Base-by-base conservation (phyloP, 768 basidiomycete species). In the Butyriboletus loyo region DNA sequence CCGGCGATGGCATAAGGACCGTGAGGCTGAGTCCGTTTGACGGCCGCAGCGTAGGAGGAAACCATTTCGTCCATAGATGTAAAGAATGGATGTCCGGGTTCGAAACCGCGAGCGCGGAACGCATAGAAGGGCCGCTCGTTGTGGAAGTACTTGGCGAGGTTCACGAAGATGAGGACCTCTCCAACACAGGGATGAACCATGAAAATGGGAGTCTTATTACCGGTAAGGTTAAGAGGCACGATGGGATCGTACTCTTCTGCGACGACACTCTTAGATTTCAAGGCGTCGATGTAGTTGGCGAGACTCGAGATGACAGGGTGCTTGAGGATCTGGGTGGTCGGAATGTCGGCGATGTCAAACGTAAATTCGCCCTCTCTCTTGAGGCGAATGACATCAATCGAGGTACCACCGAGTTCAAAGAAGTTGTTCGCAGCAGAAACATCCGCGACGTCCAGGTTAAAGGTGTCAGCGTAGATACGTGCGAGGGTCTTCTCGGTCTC, bases 111-210 rank as follows among this genome's bases (percentile, higher is more conserved):
- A 10, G 75, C 74, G 21, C 74, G 73, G 35, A 76, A 61, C 2
- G 75, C 75, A 38, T 76, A 76, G 32, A 76, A 64, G 3, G 74
- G 73, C 0, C 75, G 67, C 27, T 75, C 72, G 10, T 73, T 68
- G 8, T 60, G 63, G 49, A 76, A 66, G 19, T 65, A 66, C 35
- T 71, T 72, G 4, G 75, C 73, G 14, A 76, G 66, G 50, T 73
- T 74, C 50, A 76, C 65, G 60, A 76, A 75, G 38, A 73, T 64
- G 14, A 72, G 61, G 4, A 73, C 62, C 36, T 72, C 75, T 4
- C 75, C 75, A 14, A 75, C 71, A 53, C 74, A 73, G 0, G 74
- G 74, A 44, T 76, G 75, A 32, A 76, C 65, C 56, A 76, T 69
- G 64, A 74, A 76, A 30, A 76, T 62, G 1, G 75, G 75, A 1